A percentile compares a stretch with the other conserved stretches of the same genome.
Evolutionary conservation across 148 eudicot genomes (phyloP).

Genomic region (Amaranthus palmeri): DNA sequence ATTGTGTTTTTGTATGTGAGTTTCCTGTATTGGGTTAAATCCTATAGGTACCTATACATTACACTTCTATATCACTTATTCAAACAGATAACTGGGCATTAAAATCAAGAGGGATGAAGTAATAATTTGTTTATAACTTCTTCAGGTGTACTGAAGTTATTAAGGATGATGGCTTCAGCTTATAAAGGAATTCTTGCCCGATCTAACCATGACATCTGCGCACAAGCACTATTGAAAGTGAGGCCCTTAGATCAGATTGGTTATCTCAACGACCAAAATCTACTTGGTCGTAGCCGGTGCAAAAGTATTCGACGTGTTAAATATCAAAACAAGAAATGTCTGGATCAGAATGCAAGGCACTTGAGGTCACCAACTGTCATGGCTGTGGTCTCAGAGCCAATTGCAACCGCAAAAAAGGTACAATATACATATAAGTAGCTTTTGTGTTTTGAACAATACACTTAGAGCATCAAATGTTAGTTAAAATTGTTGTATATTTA

Average conservation of each 20-base stretch:
- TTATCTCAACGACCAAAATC: conserved; percentile 23
- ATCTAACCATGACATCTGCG: conserved; percentile 29
- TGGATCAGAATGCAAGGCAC: conserved; percentile 3
- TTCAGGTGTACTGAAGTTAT: conserved; percentile 15
- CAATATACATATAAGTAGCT: neutral
- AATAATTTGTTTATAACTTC: neutral
- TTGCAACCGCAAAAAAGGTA: conserved; percentile 50
- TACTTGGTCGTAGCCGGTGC: conserved; percentile 20
- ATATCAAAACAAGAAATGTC: conserved; percentile 16
- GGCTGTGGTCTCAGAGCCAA: conserved; percentile 53
- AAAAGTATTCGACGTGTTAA: conserved; percentile 18
- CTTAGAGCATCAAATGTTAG: neutral
- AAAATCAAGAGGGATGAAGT: too few species aligned
- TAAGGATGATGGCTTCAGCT: conserved; percentile 36
- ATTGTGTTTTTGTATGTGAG: too few species aligned
- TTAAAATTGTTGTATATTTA: neutral
- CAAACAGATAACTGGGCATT: too few species aligned
- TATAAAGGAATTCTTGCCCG: conserved; percentile 35
- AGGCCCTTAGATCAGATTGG: conserved; percentile 36
- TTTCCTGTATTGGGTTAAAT: too few species aligned
- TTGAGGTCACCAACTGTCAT: conserved; percentile 34
- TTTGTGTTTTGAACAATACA: neutral
- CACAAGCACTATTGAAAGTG: conserved; percentile 28
- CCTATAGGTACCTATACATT: too few species aligned
- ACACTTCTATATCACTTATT: too few species aligned